Evolutionary conservation across 2,329 filamentous ascomycete species (phyloP), one percentile per base, ranked within the genome.

Genomic region (Scedosporium apiospermum): DNA sequence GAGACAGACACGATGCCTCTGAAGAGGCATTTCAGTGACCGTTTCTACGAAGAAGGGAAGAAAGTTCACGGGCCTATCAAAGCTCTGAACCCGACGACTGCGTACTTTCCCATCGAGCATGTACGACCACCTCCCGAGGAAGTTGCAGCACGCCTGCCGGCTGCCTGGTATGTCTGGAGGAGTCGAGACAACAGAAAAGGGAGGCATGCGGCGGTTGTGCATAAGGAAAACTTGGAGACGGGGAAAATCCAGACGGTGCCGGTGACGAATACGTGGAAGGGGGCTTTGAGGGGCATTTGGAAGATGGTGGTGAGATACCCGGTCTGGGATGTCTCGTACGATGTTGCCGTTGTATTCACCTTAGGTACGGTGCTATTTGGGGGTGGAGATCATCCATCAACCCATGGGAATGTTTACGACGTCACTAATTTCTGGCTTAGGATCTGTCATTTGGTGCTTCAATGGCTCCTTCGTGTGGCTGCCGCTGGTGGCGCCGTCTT

Each of bases 391-490:
- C 34, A 38, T 38, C 34, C 34, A 14, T 14, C 34, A 38, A 4
- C 30, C 2, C 6, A 10, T 38, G 10, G 9, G 34, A 12, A 4
- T 38, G 10, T 38, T 38, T 38, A 38, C 34, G 34, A 4, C 10
- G 30, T 27, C 6, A 64, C 64, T 58, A 58, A 63, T 1, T 58
- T 63, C 14, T 64, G 61, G 61, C 60, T 63, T 65, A 73, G 71
- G 75, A 0, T 83, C 79, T 0, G 67, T 78, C 0, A 73, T 85
- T 30, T 85, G 82, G 81, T 76, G 82, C 1, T 69, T 84, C 64
- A 88, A 88, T 68, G 79, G 80, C 1, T 87, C 86, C 70, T 88
- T 89, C 68, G 80, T 80, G 4, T 88, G 81, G 76, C 75, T 88
- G 1, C 88, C 88, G 0, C 71, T 86, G 1, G 75, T 76, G 26